phyloP scores from a whole-genome alignment of 169 alveolate species.

The Pseudocohnilembus persalinus region DNA sequence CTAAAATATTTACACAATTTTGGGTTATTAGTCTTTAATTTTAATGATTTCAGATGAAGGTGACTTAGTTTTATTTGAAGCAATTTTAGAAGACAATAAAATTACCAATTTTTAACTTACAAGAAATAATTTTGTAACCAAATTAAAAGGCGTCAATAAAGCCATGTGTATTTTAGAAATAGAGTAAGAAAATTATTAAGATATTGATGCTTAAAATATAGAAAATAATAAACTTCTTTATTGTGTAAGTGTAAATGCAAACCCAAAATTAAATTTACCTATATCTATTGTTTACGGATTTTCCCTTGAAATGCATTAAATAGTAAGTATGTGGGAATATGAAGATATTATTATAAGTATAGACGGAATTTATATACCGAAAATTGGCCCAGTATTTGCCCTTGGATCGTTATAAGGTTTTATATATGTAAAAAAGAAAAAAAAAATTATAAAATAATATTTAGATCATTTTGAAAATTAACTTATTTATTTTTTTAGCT shows the following conservation, averaged over 20 bases:
- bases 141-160: conserved; percentile 30
- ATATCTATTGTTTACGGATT: conserved; percentile 54
- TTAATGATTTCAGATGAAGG: neutral
- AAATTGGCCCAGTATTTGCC: conserved; percentile 43
- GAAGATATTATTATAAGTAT: conserved; percentile 38
- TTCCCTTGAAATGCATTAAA: conserved; percentile 67
- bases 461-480: too few species aligned
- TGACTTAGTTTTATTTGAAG: neutral
- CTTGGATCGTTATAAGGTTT: conserved; percentile 63
- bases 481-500: too few species aligned
- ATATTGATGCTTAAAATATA: too few species aligned
- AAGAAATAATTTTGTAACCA: neutral
- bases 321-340: conserved; percentile 74
- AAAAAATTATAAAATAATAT: too few species aligned
- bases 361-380: neutral
- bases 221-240: neutral
- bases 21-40: neutral
- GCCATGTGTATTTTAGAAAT: conserved; percentile 58
- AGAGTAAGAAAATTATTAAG: conserved; percentile 51
- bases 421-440: neutral
- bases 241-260: neutral
- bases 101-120: too few species aligned
- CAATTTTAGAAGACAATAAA: neutral
- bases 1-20: neutral
- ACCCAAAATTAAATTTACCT: too few species aligned